Evolutionary conservation across 345 rosid genomes (phyloP).

Genomic region (Geranium rotundifolium): DNA sequence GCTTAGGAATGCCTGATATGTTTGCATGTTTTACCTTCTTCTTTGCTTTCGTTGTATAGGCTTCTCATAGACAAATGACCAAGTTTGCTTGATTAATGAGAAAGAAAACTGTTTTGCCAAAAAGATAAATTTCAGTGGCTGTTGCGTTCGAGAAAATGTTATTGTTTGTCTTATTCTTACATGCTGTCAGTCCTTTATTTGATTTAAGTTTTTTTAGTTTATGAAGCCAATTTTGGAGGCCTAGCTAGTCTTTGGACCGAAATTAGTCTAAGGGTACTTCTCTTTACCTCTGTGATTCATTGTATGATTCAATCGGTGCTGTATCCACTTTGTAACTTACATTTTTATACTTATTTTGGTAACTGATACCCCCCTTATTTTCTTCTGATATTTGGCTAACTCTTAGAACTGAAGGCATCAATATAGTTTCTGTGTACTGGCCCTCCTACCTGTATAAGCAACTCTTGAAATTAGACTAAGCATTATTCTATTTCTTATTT

Average conservation of each 20-base stretch:
- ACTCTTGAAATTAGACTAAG: neutral
- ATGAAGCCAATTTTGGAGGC: neutral
- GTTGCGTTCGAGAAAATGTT: neutral
- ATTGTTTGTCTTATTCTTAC: neutral
- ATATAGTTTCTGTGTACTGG: neutral
- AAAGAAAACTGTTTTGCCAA: neutral
- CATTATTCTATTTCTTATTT: neutral
- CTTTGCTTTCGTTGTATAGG: neutral
- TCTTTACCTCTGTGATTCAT: too few relatives aligned
- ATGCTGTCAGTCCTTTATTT: neutral
- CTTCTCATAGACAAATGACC: neutral
- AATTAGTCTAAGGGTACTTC: neutral
- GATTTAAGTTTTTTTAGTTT: too few relatives aligned
- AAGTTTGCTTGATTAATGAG: neutral
- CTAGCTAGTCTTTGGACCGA: neutral
- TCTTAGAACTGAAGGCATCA: neutral
- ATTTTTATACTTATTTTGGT: neutral
- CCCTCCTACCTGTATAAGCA: neutral
- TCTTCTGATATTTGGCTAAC: neutral
- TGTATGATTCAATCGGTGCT: too few relatives aligned
- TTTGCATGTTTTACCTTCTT: neutral
- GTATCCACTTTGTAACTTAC: neutral
- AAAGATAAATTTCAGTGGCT: neutral
- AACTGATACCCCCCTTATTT: too few relatives aligned
- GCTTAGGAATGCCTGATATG: neutral